phyloP scores from a whole-genome alignment of 768 basidiomycete genomes.

The Agrocybe chaxingu region DNA sequence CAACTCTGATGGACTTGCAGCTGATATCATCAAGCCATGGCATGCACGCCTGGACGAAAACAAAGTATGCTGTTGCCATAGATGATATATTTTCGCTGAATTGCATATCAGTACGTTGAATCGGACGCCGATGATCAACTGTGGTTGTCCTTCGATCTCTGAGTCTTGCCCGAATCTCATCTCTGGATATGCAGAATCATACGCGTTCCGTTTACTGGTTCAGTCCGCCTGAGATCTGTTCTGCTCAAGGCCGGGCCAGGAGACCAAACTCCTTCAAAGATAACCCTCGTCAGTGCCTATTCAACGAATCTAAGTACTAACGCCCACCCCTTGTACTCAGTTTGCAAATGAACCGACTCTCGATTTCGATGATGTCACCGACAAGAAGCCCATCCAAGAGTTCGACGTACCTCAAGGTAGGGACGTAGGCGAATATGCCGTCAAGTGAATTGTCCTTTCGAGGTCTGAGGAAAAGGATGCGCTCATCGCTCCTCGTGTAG shows the following conservation, averaged over 20 bases:
- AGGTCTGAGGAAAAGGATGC: not conserved
- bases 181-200: conserved; percentile 52
- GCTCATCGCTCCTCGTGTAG: conserved; percentile 32
- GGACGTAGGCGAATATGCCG: conserved; percentile 81
- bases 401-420: conserved; percentile 65
- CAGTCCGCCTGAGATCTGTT: conserved; percentile 79
- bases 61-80: conserved; percentile 37
- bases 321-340: conserved; percentile 32
- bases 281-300: conserved; percentile 50
- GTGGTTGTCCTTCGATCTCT: conserved; percentile 31
- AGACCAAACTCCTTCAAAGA: conserved; percentile 71
- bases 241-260: conserved; percentile 82
- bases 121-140: conserved; percentile 92
- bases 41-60: conserved; percentile 68
- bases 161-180: too few relatives aligned
- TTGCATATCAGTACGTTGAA: conserved; percentile 60
- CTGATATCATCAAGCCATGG: conserved; percentile 84
- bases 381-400: conserved; percentile 66
- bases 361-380: conserved; percentile 74
- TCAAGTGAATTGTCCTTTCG: conserved; percentile 52
- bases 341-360: conserved; percentile 74
- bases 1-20: conserved; percentile 54
- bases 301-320: not conserved
- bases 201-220: conserved; percentile 83
- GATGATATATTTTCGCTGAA: conserved; percentile 2